Conservation (phyloP, 192 early-diverging fungal genomes). For the Backusella tarrabulga region DNA sequence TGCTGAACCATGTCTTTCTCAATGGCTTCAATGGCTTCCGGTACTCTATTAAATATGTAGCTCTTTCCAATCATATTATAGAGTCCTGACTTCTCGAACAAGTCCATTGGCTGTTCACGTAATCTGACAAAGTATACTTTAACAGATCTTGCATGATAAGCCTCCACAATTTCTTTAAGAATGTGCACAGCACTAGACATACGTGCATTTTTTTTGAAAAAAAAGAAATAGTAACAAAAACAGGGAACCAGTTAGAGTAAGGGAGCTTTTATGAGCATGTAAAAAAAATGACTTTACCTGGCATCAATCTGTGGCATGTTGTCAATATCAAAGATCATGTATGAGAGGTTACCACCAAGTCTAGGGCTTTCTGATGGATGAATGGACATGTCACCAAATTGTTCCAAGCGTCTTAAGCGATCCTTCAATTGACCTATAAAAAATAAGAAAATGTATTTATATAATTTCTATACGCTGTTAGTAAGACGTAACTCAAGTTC, state of each 20-base stretch:
- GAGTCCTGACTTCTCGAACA: constrained; percentile 77
- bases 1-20: constrained; percentile 17
- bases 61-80: constrained; percentile 56
- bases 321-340: constrained; percentile 90
- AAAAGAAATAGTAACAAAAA: background rate
- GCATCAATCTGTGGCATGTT: constrained; percentile 91
- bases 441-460: background rate
- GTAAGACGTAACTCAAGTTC: background rate
- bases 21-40: constrained; percentile 35
- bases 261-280: background rate
- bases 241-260: background rate
- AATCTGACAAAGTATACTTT: constrained; percentile 93
- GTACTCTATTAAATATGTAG: constrained; percentile 69
- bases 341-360: constrained; percentile 61
- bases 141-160: constrained; percentile 78
- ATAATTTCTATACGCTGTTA: background rate
- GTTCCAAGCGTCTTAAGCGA: constrained; percentile 86
- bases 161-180: constrained; percentile 85
- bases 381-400: constrained; percentile 90
- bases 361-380: constrained; percentile 93
- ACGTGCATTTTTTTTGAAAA: background rate
- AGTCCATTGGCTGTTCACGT: constrained; percentile 60
- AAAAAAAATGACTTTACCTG: constrained; percentile 55
- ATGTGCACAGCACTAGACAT: constrained; percentile 58
- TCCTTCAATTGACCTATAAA: constrained; percentile 87